Conservation (phyloP, 2,329 filamentous ascomycete species). For the Sporothrix curviconia region DNA sequence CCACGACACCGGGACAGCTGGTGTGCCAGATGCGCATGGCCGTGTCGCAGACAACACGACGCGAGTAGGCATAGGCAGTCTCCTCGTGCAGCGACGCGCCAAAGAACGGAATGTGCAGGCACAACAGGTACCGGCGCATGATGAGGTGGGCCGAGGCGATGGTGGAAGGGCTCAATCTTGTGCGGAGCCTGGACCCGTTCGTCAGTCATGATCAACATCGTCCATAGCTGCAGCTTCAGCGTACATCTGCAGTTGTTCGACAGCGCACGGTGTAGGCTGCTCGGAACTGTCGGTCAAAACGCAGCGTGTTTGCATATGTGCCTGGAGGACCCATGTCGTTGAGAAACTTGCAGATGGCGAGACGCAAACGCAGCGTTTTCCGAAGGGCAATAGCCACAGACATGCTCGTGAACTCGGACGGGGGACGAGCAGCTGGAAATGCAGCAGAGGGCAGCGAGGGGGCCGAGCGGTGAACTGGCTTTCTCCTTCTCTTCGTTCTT, state of each 20-base stretch:
- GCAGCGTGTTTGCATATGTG: conserved; percentile 42
- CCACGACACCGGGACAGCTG: conserved; percentile 13
- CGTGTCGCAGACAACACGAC: conserved; percentile 41
- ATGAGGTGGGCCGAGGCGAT: conserved; percentile 35
- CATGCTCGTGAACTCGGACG: conserved; percentile 34
- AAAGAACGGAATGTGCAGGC: conserved; percentile 48
- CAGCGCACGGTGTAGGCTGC: conserved; percentile 31
- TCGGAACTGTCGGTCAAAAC: conserved; percentile 38
- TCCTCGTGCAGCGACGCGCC: conserved; percentile 34
- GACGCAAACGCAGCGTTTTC: conserved; percentile 36
- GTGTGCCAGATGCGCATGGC: conserved; percentile 25
- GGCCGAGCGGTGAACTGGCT: too few relatives aligned
- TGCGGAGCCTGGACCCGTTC: too few relatives aligned
- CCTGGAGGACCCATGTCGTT: conserved; percentile 40
- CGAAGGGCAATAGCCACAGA: conserved; percentile 42
- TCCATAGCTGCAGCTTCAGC: background rate
- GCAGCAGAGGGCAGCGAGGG: too few relatives aligned
- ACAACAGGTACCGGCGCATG: conserved; percentile 41
- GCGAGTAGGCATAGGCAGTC: conserved; percentile 45
- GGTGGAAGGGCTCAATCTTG: too few relatives aligned
- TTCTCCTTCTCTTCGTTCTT: too few relatives aligned
- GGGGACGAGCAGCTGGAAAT: background rate
- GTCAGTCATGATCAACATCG: too few relatives aligned
- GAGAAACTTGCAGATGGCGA: conserved; percentile 37
- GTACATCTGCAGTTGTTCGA: conserved; percentile 25